These are phyloP conservation scores for Exophiala sp. DNA, from an alignment of 2,329 filamentous ascomycete species.

Conservation along the genomic window DNA sequence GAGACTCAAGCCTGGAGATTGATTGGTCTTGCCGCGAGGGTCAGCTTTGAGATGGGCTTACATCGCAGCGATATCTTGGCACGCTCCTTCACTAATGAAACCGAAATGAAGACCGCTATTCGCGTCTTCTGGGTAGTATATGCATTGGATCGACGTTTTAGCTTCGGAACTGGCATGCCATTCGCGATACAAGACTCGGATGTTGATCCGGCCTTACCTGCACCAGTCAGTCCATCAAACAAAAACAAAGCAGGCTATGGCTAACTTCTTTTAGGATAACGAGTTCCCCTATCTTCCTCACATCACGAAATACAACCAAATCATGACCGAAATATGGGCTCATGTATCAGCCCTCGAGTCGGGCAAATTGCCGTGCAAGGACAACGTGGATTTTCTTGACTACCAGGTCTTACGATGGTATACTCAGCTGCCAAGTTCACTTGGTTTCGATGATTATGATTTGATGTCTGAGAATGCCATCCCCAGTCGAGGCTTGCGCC, in stretches of 20 bases:
- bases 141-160: conserved; percentile 80
- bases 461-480: conserved; percentile 49
- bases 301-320: conserved; percentile 80
- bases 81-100: conserved; percentile 63
- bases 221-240: conserved; percentile 59
- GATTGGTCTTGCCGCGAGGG: conserved; percentile 74
- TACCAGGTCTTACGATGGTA: conserved; percentile 86
- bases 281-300: conserved; percentile 67
- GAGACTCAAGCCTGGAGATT: conserved; percentile 83
- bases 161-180: conserved; percentile 82
- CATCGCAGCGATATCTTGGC: conserved; percentile 72
- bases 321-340: conserved; percentile 83
- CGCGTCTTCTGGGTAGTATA: conserved; percentile 85
- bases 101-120: conserved; percentile 64
- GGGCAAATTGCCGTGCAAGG: conserved; percentile 63
- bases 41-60: conserved; percentile 76
- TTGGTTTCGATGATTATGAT: conserved; percentile 53
- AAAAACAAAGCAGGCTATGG: not conserved
- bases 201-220: conserved; percentile 73
- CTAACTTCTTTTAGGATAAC: conserved; percentile 36
- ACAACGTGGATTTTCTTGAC: conserved; percentile 77
- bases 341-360: conserved; percentile 68
- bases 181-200: conserved; percentile 85
- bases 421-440: conserved; percentile 62
- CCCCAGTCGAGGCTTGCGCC: conserved; percentile 56